Evolutionary conservation across 192 early-diverging fungal species (phyloP).

Genomic region (Coemansia sp.): DNA sequence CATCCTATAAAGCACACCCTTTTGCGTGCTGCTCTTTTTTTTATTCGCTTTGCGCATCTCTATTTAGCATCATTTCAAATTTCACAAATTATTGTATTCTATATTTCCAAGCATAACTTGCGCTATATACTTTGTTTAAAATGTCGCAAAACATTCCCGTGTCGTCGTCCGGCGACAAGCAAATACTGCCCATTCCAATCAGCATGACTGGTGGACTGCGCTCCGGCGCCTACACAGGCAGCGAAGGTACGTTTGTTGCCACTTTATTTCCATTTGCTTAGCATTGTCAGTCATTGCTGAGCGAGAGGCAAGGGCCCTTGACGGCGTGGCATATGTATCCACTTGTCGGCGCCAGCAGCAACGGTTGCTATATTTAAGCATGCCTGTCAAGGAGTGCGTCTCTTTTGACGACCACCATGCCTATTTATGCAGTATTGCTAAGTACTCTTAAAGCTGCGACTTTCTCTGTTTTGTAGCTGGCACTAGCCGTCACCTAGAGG

Average conservation of each 20-base stretch:
- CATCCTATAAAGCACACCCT: not conserved
- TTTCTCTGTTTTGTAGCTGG: slow-evolving; percentile 2
- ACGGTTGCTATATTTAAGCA: not conserved
- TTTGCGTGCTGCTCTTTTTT: slow-evolving; percentile 3
- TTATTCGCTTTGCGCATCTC: slow-evolving; percentile 6
- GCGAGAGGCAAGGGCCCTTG: not conserved
- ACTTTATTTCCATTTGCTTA: not conserved
- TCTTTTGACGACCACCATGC: not conserved
- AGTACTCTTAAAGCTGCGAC: not conserved
- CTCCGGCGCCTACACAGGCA: slow-evolving; percentile 1
- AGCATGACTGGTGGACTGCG: not conserved
- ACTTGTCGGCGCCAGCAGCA: not conserved
- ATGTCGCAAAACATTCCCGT: slow-evolving; percentile 25
- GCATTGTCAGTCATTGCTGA: not conserved
- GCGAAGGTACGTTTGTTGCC: not conserved
- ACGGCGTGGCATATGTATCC: not conserved
- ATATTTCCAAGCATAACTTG: slow-evolving; percentile 1
- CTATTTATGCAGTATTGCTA: slow-evolving; percentile 7
- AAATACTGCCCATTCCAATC: slow-evolving; percentile 32
- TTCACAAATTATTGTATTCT: slow-evolving; percentile 4
- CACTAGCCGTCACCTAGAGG: not conserved
- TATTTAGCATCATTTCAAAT: slow-evolving; percentile 1
- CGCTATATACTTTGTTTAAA: not conserved
- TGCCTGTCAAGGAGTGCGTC: not conserved
- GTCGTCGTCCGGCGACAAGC: not conserved